These are phyloP conservation scores for Neoboletus subvelutipes DNA, from an alignment of 768 basidiomycete species.

Conservation along the genomic window DNA sequence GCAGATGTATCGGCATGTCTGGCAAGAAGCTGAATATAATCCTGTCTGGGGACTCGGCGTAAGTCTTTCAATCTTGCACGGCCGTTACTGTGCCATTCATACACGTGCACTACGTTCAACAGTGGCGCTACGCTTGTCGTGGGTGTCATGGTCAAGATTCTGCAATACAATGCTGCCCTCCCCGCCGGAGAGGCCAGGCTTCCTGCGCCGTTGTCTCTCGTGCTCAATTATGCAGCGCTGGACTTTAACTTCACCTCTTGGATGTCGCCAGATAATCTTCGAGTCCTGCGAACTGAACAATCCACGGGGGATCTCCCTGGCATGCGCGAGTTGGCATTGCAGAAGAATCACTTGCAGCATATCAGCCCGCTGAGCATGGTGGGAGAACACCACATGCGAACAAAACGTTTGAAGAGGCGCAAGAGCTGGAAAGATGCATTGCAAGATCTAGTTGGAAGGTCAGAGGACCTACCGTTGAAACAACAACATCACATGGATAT, in stretches of 20 bases:
- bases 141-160: conserved; percentile 79
- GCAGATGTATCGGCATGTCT: conserved; percentile 82
- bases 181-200: conserved; percentile 41
- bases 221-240: conserved; percentile 87
- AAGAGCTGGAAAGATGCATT: conserved; percentile 63
- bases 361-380: conserved; percentile 92
- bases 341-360: conserved; percentile 88
- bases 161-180: conserved; percentile 55
- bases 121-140: conserved; percentile 89
- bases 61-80: conserved; percentile 36
- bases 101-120: conserved; percentile 14
- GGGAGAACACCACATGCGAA: conserved; percentile 53
- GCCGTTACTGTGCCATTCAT: conserved; percentile 3
- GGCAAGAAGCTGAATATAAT: conserved; percentile 78
- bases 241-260: conserved; percentile 99
- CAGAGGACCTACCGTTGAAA: conserved; percentile 28
- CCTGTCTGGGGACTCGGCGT: conserved; percentile 96
- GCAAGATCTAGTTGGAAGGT: conserved; percentile 45
- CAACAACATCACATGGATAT: conserved; percentile 21
- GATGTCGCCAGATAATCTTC: conserved; percentile 85
- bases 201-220: conserved; percentile 75
- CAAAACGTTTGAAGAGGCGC: conserved; percentile 46
- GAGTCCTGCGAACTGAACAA: conserved; percentile 83
- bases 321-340: conserved; percentile 64
- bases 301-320: conserved; percentile 80